phyloP scores from a whole-genome alignment of 2,329 filamentous ascomycete genomes.

The Neonectria sp. region DNA sequence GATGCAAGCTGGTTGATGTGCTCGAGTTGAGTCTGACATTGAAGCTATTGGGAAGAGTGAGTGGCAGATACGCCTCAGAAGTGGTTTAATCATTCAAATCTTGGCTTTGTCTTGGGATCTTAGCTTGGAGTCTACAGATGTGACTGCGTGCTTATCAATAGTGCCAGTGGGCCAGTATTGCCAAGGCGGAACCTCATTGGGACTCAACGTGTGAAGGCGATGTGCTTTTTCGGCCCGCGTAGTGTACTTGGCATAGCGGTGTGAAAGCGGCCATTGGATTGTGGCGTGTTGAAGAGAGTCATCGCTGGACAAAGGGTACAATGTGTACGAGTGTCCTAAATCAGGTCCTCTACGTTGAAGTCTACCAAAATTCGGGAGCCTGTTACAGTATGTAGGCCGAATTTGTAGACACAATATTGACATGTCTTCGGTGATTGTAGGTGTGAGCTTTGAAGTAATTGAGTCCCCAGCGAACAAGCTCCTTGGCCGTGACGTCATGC shows the following conservation, averaged over 20 bases:
- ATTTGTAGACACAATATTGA: too few relatives aligned
- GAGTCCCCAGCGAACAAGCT: not conserved
- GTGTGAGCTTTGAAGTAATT: too few relatives aligned
- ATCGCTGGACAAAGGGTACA: too few relatives aligned
- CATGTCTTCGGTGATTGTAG: too few relatives aligned
- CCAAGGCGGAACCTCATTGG: not conserved
- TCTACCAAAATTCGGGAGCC: too few relatives aligned
- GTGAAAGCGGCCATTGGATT: not conserved
- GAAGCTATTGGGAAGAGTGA: not conserved
- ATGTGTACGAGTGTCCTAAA: too few relatives aligned
- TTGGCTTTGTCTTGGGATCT: too few relatives aligned
- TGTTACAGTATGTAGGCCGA: too few relatives aligned
- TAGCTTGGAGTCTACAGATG: too few relatives aligned
- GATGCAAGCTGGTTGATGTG: not conserved
- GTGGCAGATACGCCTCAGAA: not conserved
- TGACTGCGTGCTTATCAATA: conserved; percentile 17
- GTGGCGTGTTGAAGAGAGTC: too few relatives aligned
- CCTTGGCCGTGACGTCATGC: conserved; percentile 25
- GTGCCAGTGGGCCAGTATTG: not conserved
- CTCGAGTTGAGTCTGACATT: not conserved
- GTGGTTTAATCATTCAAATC: too few relatives aligned
- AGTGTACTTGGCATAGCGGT: not conserved
- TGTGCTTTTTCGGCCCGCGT: not conserved
- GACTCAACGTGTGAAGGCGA: not conserved
- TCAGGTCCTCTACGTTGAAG: too few relatives aligned